These are phyloP conservation scores for Ganoderma multipileum DNA, from an alignment of 1,284 basidiomycete genomes.

Conservation along the genomic window DNA sequence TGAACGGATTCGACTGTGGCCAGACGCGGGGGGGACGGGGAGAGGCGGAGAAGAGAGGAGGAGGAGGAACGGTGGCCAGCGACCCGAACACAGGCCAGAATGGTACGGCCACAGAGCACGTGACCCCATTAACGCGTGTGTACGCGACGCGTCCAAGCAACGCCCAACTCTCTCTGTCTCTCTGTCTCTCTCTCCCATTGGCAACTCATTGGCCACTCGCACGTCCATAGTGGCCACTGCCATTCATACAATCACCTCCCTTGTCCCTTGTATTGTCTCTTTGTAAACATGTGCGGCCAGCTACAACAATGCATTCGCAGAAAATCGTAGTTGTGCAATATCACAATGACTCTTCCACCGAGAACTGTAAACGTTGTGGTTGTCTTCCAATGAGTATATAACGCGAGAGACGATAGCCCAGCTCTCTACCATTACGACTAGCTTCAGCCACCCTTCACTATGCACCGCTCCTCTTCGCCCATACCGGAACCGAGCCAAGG, in stretches of 20 bases:
- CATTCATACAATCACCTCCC: background rate
- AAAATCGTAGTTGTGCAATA: background rate
- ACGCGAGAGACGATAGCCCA: background rate
- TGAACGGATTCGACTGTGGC: background rate
- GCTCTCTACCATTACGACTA: background rate
- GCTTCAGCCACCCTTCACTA: background rate
- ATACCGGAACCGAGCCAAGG: background rate
- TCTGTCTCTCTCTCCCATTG: no score
- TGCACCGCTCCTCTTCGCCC: background rate
- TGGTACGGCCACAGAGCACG: constrained; percentile 13
- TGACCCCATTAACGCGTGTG: constrained; percentile 23
- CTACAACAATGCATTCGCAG: background rate
- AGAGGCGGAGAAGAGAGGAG: constrained; percentile 17
- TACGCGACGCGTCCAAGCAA: background rate
- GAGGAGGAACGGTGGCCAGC: constrained; percentile 9
- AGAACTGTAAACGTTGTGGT: background rate
- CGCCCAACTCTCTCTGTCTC: background rate
- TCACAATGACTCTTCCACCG: background rate
- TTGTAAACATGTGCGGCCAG: background rate
- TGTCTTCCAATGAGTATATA: background rate
- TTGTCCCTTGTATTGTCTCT: background rate
- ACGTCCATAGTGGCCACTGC: background rate
- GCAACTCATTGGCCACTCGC: background rate
- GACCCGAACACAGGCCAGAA: constrained; percentile 15
- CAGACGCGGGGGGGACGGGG: background rate